These are phyloP conservation scores for Bidens hawaiensis DNA, from an alignment of 140 eudicot genomes.

Conservation along the genomic window DNA sequence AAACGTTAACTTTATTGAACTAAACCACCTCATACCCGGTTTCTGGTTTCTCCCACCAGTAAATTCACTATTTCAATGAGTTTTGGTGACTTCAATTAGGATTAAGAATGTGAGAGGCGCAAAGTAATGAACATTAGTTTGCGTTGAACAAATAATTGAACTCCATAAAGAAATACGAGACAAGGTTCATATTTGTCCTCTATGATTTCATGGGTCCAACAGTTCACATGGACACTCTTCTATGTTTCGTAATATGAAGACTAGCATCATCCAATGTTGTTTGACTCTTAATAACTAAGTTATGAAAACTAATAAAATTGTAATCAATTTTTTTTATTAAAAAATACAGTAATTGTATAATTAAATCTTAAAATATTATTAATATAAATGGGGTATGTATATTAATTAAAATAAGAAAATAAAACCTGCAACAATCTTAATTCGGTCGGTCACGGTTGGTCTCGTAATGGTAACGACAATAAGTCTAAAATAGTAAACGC, in stretches of 20 bases:
- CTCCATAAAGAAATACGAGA: constrained; percentile 13
- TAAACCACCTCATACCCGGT: too few relatives aligned
- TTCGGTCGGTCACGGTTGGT: too few relatives aligned
- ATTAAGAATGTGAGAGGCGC: background rate
- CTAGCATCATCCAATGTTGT: constrained; percentile 7
- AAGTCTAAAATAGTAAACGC: too few relatives aligned
- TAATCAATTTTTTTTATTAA: background rate
- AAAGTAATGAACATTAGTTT: background rate
- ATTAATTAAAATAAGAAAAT: too few relatives aligned
- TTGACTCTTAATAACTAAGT: constrained; percentile 10
- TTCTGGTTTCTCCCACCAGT: too few relatives aligned
- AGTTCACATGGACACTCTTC: constrained; percentile 21
- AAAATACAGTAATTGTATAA: background rate
- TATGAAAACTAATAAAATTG: background rate
- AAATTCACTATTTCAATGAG: too few relatives aligned
- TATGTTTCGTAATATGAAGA: constrained; percentile 4
- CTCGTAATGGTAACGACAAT: too few relatives aligned
- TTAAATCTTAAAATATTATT: background rate
- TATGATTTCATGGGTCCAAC: constrained; percentile 24
- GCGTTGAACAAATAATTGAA: constrained; percentile 28
- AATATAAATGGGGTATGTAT: too few relatives aligned
- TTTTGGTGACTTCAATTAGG: background rate
- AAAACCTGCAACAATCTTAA: too few relatives aligned
- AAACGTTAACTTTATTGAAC: too few relatives aligned
- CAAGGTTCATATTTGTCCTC: constrained; percentile 21